Conservation (phyloP, 257 asterid species). For the Gentiana macrophylla region DNA sequence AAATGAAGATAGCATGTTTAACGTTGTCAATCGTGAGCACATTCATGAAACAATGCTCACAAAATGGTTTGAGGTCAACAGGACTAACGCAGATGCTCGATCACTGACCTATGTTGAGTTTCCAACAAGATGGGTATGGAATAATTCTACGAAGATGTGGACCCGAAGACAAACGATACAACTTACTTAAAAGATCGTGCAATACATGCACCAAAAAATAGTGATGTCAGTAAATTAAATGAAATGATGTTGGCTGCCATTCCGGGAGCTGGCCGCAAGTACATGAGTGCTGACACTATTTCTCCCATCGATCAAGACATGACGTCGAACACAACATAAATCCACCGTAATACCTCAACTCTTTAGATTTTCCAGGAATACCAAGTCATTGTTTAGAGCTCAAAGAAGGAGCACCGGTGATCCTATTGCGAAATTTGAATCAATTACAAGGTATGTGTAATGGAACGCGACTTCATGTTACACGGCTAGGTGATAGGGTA, state of each 20-base stretch:
- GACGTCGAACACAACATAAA: too few species aligned
- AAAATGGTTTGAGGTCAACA: too few species aligned
- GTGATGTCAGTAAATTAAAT: too few species aligned
- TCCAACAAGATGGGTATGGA: not conserved
- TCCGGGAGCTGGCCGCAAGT: not conserved
- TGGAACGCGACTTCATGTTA: not conserved
- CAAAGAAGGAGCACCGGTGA: too few species aligned
- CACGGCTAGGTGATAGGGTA: too few species aligned
- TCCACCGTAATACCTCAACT: too few species aligned
- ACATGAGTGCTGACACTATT: not conserved
- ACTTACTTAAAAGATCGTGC: too few species aligned
- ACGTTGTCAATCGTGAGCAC: not conserved
- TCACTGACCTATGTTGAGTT: not conserved
- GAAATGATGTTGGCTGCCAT: not conserved
- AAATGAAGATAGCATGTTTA: not conserved
- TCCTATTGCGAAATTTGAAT: too few species aligned
- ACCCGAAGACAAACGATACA: not conserved
- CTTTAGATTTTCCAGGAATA: too few species aligned
- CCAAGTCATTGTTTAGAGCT: too few species aligned
- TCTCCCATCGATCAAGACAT: not conserved
- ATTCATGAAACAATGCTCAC: not conserved
- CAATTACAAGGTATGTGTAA: too few species aligned
- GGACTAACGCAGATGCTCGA: not conserved
- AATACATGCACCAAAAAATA: too few species aligned
- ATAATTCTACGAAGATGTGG: not conserved